Percentiles rank a stretch among this genome's conserved stretches.
Conservation (phyloP, 2,329 filamentous ascomycete genomes). For the Fusarium sororula region DNA sequence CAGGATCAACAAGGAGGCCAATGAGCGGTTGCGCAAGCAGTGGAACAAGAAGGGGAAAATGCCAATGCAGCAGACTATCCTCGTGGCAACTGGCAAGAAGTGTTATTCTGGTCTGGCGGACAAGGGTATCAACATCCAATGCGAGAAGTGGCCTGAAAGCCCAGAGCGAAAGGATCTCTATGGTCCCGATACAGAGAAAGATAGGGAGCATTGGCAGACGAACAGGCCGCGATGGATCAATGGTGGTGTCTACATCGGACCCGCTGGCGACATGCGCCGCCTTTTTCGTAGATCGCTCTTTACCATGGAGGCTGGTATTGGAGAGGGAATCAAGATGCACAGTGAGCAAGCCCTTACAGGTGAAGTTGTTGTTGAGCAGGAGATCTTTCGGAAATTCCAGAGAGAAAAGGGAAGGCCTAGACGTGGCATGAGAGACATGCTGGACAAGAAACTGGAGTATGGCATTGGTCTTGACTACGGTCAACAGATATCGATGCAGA, state of each 20-base stretch:
- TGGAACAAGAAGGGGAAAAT: not conserved
- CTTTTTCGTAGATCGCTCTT: not conserved
- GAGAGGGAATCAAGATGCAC: not conserved
- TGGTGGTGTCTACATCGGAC: not conserved
- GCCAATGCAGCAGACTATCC: slow-evolving; percentile 5
- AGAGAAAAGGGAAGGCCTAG: not conserved
- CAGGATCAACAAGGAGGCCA: slow-evolving; percentile 1
- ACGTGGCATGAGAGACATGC: not conserved
- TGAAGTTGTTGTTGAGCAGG: not conserved
- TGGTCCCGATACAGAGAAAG: not conserved
- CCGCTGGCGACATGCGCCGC: slow-evolving; percentile 1
- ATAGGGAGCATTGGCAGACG: not conserved
- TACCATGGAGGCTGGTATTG: not conserved
- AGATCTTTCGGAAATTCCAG: not conserved
- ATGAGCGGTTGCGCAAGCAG: not conserved
- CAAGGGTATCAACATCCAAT: not conserved
- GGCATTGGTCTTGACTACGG: not conserved
- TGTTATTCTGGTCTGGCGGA: not conserved
- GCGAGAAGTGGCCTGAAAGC: not conserved
- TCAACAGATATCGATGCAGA: not conserved
- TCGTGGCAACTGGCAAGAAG: not conserved
- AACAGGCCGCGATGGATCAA: slow-evolving; percentile 1
- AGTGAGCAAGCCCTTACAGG: not conserved
- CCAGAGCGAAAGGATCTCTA: not conserved
- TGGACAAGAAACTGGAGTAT: not conserved